Conservation (phyloP, 1,139 yeast genomes). For the Protomyces pachydermus region DNA sequence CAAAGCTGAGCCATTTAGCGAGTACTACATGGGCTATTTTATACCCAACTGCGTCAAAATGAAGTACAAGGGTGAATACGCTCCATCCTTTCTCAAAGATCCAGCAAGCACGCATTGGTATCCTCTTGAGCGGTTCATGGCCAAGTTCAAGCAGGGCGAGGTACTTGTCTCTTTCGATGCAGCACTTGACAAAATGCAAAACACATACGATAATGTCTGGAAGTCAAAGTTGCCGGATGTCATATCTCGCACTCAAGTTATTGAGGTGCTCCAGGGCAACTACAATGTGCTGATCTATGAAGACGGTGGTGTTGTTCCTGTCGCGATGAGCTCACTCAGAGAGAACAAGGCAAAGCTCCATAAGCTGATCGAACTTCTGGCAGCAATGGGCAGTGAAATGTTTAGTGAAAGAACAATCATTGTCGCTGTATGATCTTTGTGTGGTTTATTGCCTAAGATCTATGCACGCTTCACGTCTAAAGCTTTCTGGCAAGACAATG, state of each 20-base stretch:
- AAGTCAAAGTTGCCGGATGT: neutral
- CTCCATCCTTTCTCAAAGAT: conserved; percentile 40
- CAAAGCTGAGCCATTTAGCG: neutral
- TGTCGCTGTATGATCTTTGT: neutral
- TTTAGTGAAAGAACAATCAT: neutral
- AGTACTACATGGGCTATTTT: conserved; percentile 49
- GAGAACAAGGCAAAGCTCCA: neutral
- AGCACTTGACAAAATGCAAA: neutral
- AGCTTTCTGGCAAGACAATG: no score
- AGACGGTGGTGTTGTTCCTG: neutral
- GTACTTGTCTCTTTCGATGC: neutral
- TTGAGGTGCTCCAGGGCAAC: neutral
- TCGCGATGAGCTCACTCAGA: neutral
- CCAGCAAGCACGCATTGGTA: conserved; percentile 34
- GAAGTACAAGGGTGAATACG: conserved; percentile 69
- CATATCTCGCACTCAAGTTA: neutral
- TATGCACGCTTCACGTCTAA: no score
- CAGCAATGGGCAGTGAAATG: neutral
- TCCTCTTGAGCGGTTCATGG: neutral
- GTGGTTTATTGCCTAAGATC: no score
- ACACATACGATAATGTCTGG: neutral
- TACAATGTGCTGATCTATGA: neutral
- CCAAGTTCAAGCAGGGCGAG: neutral
- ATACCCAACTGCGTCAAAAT: conserved; percentile 75
- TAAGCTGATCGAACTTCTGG: neutral